A percentile compares a stretch with the other conserved stretches of the same genome.
Conservation (phyloP, 2,329 filamentous ascomycete species). For the Neofusicoccum ribis region DNA sequence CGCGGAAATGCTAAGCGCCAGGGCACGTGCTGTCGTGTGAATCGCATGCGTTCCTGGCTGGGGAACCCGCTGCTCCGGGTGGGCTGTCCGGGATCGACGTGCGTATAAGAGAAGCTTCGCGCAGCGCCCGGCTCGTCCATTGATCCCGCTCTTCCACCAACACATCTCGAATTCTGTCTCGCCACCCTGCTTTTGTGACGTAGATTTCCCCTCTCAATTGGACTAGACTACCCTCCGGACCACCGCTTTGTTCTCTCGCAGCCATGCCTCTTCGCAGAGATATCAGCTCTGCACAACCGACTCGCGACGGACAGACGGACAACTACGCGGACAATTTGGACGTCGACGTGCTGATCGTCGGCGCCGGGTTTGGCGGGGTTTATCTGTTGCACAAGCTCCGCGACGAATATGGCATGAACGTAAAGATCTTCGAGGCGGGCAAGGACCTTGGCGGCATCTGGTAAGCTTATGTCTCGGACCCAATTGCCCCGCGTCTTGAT, state of each 20-base stretch:
- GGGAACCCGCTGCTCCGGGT: neutral
- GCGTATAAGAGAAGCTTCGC: neutral
- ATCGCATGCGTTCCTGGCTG: neutral
- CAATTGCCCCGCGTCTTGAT: neutral
- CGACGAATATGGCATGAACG: conserved; percentile 39
- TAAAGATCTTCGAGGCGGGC: conserved; percentile 43
- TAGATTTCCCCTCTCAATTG: too few species aligned
- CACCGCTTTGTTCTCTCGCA: neutral
- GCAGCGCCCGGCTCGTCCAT: neutral
- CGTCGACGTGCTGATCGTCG: conserved; percentile 41
- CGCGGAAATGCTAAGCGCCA: conserved; percentile 4
- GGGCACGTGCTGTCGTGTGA: neutral
- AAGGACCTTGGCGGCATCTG: conserved; percentile 46
- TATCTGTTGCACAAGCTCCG: conserved; percentile 45
- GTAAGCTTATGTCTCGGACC: neutral
- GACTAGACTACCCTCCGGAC: neutral
- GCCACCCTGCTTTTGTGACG: too few species aligned
- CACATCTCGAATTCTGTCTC: too few species aligned
- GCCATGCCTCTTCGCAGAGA: conserved; percentile 8
- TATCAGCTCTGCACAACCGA: neutral
- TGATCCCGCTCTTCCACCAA: neutral
- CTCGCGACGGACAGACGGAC: neutral
- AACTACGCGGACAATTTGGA: conserved; percentile 29
- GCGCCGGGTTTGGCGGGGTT: conserved; percentile 44
- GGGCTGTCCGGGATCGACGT: neutral